A percentile compares a stretch with the other conserved stretches of the same genome.
phyloP scores from a whole-genome alignment of 2,329 filamentous ascomycete genomes.

The Neocucurbitaria cava region DNA sequence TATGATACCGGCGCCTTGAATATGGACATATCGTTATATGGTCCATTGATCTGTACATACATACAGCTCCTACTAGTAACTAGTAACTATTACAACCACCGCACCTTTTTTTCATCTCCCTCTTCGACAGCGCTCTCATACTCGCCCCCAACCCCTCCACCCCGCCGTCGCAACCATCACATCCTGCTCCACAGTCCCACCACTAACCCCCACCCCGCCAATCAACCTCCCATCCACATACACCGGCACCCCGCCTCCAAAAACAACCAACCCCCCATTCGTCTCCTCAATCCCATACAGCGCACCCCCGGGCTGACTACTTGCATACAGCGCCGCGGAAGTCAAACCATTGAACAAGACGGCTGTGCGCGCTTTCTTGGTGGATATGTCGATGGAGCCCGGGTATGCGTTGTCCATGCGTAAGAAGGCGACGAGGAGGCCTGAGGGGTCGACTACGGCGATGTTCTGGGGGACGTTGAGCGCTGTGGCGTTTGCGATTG shows the following conservation, averaged over 20 bases:
- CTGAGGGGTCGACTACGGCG: constrained; percentile 37
- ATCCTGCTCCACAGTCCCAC: constrained; percentile 36
- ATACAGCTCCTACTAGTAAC: too few relatives aligned
- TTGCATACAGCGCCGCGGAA: constrained; percentile 17
- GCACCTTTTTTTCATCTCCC: background rate
- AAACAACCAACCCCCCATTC: constrained; percentile 37
- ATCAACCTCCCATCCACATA: constrained; percentile 32
- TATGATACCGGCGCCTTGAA: too few relatives aligned
- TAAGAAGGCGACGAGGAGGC: constrained; percentile 35
- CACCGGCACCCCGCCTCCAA: constrained; percentile 39
- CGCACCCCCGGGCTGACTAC: constrained; percentile 23
- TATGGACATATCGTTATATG: background rate
- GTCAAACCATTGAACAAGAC: constrained; percentile 36
- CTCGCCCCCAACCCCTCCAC: constrained; percentile 19
- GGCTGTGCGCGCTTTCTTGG: constrained; percentile 38
- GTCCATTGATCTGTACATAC: background rate
- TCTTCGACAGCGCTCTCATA: constrained; percentile 8
- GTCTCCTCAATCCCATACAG: constrained; percentile 34
- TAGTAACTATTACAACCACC: too few relatives aligned
- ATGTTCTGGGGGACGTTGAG: constrained; percentile 37
- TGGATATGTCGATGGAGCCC: constrained; percentile 37
- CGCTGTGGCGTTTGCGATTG: constrained; percentile 29
- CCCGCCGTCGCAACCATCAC: constrained; percentile 31
- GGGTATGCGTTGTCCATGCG: constrained; percentile 39
- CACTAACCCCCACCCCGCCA: constrained; percentile 39